phyloP scores from a whole-genome alignment of 129 eudicot genomes.

The Rutidosis leptorrhynchoides region DNA sequence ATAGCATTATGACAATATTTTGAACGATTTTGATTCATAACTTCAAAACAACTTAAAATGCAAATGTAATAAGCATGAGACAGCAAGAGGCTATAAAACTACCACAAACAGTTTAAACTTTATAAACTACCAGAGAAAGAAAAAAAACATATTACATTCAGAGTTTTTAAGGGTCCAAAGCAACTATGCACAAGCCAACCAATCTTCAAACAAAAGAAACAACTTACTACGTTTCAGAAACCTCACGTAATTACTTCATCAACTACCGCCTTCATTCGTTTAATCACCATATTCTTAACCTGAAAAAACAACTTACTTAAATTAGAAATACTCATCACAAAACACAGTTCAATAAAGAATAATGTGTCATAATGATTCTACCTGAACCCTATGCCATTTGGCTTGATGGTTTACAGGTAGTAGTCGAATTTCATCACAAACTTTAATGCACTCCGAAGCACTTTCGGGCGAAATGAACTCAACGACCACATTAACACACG shows the following conservation, averaged over 20 bases:
- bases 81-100: slow-evolving; percentile 1
- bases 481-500: slow-evolving; percentile 62
- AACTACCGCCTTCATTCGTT: slow-evolving; percentile 48
- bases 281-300: slow-evolving; percentile 71
- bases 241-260: slow-evolving; percentile 40
- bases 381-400: slow-evolving; percentile 52
- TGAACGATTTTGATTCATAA: background rate
- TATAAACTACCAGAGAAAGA: background rate
- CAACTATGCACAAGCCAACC: background rate
- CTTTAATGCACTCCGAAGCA: slow-evolving; percentile 56
- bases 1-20: background rate
- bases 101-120: background rate
- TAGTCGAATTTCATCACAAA: slow-evolving; percentile 58
- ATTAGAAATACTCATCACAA: slow-evolving; percentile 1
- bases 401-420: slow-evolving; percentile 79
- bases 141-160: background rate
- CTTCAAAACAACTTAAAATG: background rate
- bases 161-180: background rate
- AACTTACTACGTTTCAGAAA: slow-evolving; percentile 36
- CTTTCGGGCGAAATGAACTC: slow-evolving; percentile 89
- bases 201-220: slow-evolving; percentile 14
- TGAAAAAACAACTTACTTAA: slow-evolving; percentile 27
- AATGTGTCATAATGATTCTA: slow-evolving; percentile 17
- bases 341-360: background rate
- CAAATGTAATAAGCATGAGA: background rate